phyloP scores from a whole-genome alignment of 1,284 basidiomycete species.

The Tilletia horrida region DNA sequence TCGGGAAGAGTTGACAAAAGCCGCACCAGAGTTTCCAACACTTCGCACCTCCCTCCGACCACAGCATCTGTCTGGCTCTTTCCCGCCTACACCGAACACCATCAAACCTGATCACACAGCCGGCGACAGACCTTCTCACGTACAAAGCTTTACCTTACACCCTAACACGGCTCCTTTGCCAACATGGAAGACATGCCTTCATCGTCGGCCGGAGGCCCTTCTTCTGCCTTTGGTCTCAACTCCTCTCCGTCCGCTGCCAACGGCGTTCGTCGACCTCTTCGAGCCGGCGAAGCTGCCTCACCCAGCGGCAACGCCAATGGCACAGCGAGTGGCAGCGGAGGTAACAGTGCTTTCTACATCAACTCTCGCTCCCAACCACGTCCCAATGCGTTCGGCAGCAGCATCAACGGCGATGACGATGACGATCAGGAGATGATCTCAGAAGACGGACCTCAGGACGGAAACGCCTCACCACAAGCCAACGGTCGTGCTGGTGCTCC shows the following conservation, averaged over 20 bases:
- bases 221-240: conserved; percentile 2
- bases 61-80: too few species aligned
- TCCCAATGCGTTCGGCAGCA: not conserved
- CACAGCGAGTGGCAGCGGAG: not conserved
- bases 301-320: not conserved
- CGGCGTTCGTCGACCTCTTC: conserved; percentile 2
- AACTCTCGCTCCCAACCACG: not conserved
- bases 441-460: not conserved
- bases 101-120: too few species aligned
- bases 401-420: not conserved
- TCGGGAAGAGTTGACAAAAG: too few species aligned
- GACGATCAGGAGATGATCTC: not conserved
- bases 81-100: too few species aligned
- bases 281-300: not conserved
- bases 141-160: too few species aligned
- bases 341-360: conserved; percentile 17
- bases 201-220: not conserved
- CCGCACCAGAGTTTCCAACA: too few species aligned
- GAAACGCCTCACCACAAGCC: not conserved
- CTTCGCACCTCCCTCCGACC: too few species aligned
- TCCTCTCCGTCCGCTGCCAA: conserved; percentile 9
- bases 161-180: not conserved
- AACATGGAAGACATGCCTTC: conserved; percentile 15
- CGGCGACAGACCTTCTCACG: too few species aligned
- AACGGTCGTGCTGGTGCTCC: not conserved